Conservation (phyloP, 2,329 filamentous ascomycete species). For the Claviceps africana region DNA sequence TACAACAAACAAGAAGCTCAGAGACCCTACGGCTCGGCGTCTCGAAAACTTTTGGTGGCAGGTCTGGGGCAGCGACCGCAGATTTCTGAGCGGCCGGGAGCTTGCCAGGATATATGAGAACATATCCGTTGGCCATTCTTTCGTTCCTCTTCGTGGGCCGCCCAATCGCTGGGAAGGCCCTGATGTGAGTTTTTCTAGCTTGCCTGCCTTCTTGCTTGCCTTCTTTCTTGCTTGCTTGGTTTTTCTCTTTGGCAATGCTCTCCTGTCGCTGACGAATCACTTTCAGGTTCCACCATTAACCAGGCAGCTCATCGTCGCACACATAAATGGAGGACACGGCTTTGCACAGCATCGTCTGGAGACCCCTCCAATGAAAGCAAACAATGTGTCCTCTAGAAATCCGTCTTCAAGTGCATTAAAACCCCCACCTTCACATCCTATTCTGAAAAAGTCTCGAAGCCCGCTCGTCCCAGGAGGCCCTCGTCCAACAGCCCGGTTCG, state of each 20-base stretch:
- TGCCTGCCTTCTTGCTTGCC: not conserved
- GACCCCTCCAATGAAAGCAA: constrained; percentile 7
- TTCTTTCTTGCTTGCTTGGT: constrained; percentile 7
- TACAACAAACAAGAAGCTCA: constrained; percentile 41
- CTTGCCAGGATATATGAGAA: constrained; percentile 43
- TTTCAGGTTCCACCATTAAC: constrained; percentile 16
- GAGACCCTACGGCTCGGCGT: constrained; percentile 47
- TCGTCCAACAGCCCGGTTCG: constrained; percentile 47
- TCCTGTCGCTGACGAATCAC: not conserved
- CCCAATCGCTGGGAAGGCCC: constrained; percentile 38
- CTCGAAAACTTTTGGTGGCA: constrained; percentile 55
- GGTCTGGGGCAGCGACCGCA: constrained; percentile 45
- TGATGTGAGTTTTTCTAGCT: constrained; percentile 22
- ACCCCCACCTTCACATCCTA: constrained; percentile 38
- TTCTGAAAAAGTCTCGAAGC: constrained; percentile 44
- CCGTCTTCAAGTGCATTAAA: constrained; percentile 29
- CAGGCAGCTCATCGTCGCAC: constrained; percentile 15
- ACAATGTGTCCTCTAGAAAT: constrained; percentile 11
- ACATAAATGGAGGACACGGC: constrained; percentile 9
- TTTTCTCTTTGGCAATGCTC: not conserved
- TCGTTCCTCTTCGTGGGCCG: constrained; percentile 40
- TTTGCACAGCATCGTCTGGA: constrained; percentile 7
- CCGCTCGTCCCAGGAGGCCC: constrained; percentile 39
- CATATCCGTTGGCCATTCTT: constrained; percentile 43
- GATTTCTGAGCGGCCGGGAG: constrained; percentile 35